Base-by-base conservation (phyloP, 2,329 filamentous ascomycete species). In the Claviceps maximensis region DNA sequence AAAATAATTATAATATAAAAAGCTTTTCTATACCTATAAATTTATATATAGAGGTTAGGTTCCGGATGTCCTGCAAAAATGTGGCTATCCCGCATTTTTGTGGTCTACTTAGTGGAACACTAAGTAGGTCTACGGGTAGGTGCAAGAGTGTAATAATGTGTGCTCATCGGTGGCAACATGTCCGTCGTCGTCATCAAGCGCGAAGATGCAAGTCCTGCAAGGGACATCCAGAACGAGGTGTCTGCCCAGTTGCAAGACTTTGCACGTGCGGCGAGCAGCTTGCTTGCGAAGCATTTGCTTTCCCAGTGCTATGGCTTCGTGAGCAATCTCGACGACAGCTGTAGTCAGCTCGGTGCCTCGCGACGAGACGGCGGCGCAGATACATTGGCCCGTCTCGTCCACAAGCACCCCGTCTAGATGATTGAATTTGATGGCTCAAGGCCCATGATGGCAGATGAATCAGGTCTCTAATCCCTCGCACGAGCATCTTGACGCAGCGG, bases 281-380 rank as follows among this genome's bases (percentile, higher is more conserved):
- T 38, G 33, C 33, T 17, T 15, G 13, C 15, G 15, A 17, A 38
- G 4, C 15, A 2, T 15, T 38, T 4, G 33, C n/a, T 38, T 17
- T 15, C 33, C 8, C 33, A 38, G 1, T 38, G 33, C 33, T 38
- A 17, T 17, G 33, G 33, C 7, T 38, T 38, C 33, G 17, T 38
- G 33, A 38, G 33, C 13, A 38, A 15, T 38, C 13, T 15, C 8
- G 33, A 38, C 5, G 33, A 38, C 13, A 38, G 33, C 5, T 38
- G 33, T 13, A 15, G 8, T 4, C 33, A 38, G 33, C 33, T 38
- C 33, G 72, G 60, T 8, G 58, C 56, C 1, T 38, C 33, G 15
- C 33, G 33, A 38, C 13, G 17, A 17, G 33, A 4, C 7, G 33
- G 33, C 33, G 33, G 17, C 3, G 33, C 33, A 15, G 33, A 38